Evolutionary conservation across 148 eudicot genomes (phyloP), one percentile per base, ranked within the genome.

Genomic region (Nepenthes gracilis): DNA sequence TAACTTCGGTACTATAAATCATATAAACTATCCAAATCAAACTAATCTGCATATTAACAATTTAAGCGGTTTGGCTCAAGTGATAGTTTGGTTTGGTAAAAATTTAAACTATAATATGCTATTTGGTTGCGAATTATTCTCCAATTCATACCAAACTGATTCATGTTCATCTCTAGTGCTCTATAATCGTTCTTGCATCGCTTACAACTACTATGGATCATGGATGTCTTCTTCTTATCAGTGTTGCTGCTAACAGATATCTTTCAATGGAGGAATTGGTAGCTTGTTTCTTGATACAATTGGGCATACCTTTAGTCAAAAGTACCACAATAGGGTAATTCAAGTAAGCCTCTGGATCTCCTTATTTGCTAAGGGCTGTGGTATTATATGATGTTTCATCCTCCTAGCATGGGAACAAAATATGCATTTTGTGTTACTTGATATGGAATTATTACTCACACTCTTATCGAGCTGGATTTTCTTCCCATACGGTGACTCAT

Each of bases 261-360:
- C 80, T 66, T 84, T 81, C 56, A 58, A 64, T 67, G 98, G 96
- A 64, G 98, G 98, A 59, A 62, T 86, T 45, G 68, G 83, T 64
- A 57, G 81, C 73, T 78, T 93, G 82, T 60, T 77, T 69, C 85
- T 93, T 36, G 98, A 93, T 70, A 84, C 91, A 13, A 77, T 88
- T 65, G 98, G 96, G 40, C 96, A 93, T 65, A 70, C 83, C 9
- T 52, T 86, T 69, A 88, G 96, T 70, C 76, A 81, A 45, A 93
- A 84, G 78, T 93, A 93, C 71, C 98, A 79, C 66, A 84, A 86
- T 64, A 80, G 98, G 67, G 96, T 93, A 68, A 75, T 81, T 76
- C 96, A 86, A 78, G 98, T 93, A 72, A 70, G 72, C 61, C 58
- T 2, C 53, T 23, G 15, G 33, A 13, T 54, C 64, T 57, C 52